Percentiles rank a stretch among this genome's conserved stretches.
Evolutionary conservation across 148 eudicot species (phyloP).

Genomic region (Amaranthus palmeri): DNA sequence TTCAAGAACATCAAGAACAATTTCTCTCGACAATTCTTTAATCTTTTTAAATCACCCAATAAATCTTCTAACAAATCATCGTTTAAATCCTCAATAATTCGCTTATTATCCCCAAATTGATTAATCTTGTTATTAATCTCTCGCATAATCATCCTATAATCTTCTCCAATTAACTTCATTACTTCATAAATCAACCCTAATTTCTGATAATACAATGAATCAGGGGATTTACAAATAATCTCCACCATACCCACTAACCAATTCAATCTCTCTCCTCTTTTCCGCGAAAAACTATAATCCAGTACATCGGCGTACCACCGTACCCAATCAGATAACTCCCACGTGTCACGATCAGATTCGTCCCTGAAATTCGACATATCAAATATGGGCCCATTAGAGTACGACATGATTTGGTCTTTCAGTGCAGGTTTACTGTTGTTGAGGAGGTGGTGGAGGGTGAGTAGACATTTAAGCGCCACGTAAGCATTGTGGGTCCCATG

Average conservation of each 20-base stretch:
- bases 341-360: conserved; percentile 30
- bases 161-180: conserved; percentile 47
- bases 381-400: conserved; percentile 28
- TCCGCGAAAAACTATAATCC: conserved; percentile 16
- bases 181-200: conserved; percentile 43
- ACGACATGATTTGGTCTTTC: conserved; percentile 25
- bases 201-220: conserved; percentile 36
- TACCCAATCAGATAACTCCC: conserved; percentile 53
- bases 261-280: conserved; percentile 3
- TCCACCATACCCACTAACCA: conserved; percentile 43
- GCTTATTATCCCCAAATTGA: conserved; percentile 18
- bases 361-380: conserved; percentile 40
- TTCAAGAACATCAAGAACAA: conserved; percentile 48
- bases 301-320: conserved; percentile 56
- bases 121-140: conserved; percentile 28
- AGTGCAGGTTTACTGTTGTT: conserved; percentile 28
- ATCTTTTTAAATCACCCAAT: conserved; percentile 24
- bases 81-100: conserved; percentile 21
- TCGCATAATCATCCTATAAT: conserved; percentile 48
- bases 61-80: conserved; percentile 28
- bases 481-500: conserved; percentile 31
- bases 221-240: conserved; percentile 45
- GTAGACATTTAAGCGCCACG: conserved; percentile 68
- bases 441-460: conserved; percentile 49
- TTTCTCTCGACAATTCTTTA: conserved; percentile 40